phyloP scores from a whole-genome alignment of 345 rosid species.

The Erucastrum elatum region DNA sequence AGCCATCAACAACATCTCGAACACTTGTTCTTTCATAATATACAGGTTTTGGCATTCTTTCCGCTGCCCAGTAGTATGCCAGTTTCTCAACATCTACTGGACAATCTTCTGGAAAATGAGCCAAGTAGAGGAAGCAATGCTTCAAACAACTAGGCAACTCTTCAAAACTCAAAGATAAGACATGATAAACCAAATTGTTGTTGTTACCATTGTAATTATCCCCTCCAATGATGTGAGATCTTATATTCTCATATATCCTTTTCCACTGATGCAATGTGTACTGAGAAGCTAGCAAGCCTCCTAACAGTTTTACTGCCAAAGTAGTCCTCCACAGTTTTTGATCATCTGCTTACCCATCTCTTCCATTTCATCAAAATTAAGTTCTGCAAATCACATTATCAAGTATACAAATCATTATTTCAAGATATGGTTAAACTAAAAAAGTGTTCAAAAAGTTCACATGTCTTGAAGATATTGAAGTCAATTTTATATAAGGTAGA shows the following conservation, averaged over 20 bases:
- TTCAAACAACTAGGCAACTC: constrained; percentile 1
- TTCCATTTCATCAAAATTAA: background rate
- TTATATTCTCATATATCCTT: background rate
- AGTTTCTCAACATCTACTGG: background rate
- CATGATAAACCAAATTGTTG: background rate
- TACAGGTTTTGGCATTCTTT: background rate
- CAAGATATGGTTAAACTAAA: background rate
- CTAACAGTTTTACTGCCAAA: background rate
- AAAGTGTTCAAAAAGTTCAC: background rate
- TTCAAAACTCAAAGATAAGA: background rate
- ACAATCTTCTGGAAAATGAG: background rate
- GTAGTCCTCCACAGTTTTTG: constrained; percentile 2
- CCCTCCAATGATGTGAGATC: background rate
- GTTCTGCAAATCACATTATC: background rate
- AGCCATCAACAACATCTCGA: background rate
- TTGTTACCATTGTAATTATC: background rate
- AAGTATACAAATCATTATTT: background rate
- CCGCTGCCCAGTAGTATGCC: background rate
- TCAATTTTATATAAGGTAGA: background rate
- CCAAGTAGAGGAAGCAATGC: background rate
- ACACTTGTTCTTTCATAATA: background rate
- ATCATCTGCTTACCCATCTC: constrained; percentile 7
- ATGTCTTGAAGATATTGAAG: background rate
- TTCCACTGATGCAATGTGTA: constrained; percentile 12
- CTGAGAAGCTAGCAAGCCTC: constrained; percentile 18